Percentiles rank a stretch among this genome's conserved stretches.
Conservation (phyloP, 805 yeast genomes). For the Torulaspora gathmanii region DNA sequence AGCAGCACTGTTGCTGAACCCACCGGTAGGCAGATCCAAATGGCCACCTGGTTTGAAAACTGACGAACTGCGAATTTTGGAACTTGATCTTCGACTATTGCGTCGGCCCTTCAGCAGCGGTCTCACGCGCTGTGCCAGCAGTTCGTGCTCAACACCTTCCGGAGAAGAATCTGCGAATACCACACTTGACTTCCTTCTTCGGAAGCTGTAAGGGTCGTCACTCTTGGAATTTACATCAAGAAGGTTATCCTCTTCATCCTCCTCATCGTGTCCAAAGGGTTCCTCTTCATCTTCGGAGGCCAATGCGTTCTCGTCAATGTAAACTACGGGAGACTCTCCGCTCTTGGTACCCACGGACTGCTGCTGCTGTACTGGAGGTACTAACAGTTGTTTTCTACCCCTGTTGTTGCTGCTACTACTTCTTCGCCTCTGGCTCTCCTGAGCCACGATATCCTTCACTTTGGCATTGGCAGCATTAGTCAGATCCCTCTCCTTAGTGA, state of each 20-base stretch:
- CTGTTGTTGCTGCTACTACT: conserved; percentile 23
- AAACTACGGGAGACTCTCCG: conserved; percentile 27
- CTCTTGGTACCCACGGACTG: neutral
- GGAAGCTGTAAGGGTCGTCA: conserved; percentile 14
- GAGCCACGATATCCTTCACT: conserved; percentile 42
- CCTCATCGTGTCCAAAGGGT: conserved; percentile 38
- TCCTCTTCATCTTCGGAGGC: conserved; percentile 32
- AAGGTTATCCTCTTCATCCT: conserved; percentile 25
- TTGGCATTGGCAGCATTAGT: conserved; percentile 39
- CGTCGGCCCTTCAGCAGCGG: conserved; percentile 17
- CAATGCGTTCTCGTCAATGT: conserved; percentile 40
- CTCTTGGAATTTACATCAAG: conserved; percentile 10
- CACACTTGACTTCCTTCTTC: conserved; percentile 28
- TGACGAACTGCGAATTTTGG: conserved; percentile 19
- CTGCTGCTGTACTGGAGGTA: neutral
- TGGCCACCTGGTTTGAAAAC: conserved; percentile 17
- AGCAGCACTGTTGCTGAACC: neutral
- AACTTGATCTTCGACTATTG: conserved; percentile 19
- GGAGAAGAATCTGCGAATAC: conserved; percentile 27
- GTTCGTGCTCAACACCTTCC: conserved; percentile 21
- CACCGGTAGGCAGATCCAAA: conserved; percentile 11
- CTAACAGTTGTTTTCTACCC: conserved; percentile 6
- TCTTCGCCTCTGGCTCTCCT: conserved; percentile 30
- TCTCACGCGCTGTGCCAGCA: conserved; percentile 14
- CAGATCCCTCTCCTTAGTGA: conserved; percentile 40